These are phyloP conservation scores for Coniferiporia weirii DNA, from an alignment of 1,284 basidiomycete genomes.

Conservation along the genomic window DNA sequence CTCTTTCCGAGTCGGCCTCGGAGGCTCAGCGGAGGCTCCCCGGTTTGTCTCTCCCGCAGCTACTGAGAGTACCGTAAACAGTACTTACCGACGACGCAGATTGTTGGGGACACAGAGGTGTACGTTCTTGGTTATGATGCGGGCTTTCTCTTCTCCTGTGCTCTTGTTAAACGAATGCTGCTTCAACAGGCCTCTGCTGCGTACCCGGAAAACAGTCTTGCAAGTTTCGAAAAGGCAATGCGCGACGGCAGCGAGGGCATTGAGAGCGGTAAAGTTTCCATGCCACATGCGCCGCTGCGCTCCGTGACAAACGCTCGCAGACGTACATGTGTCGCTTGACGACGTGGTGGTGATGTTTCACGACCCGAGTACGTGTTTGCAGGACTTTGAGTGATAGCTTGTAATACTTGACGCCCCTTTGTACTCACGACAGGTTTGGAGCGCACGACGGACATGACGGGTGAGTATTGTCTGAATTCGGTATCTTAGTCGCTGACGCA, in stretches of 20 bases:
- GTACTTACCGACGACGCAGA: constrained; percentile 34
- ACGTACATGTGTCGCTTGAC: constrained; percentile 94
- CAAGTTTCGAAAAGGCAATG: constrained; percentile 90
- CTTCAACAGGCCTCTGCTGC: constrained; percentile 67
- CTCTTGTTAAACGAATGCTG: background rate
- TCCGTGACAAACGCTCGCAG: constrained; percentile 45
- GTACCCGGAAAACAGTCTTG: constrained; percentile 89
- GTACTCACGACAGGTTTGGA: constrained; percentile 43
- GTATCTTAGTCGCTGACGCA: background rate
- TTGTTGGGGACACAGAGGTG: constrained; percentile 94
- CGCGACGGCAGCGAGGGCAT: constrained; percentile 92
- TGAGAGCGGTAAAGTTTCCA: constrained; percentile 74
- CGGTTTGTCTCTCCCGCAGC: constrained; percentile 2
- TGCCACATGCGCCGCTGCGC: constrained; percentile 10
- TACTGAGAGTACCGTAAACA: background rate
- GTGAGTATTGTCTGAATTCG: constrained; percentile 30
- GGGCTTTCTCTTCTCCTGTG: background rate
- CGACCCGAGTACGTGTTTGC: constrained; percentile 67
- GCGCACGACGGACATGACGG: constrained; percentile 65
- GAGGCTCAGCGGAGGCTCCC: constrained; percentile 9
- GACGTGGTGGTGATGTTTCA: constrained; percentile 93
- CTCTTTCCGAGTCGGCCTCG: background rate
- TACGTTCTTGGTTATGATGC: constrained; percentile 37
- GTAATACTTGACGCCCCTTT: constrained; percentile 23
- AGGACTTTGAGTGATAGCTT: constrained; percentile 9